These are phyloP conservation scores for Thinopyrum elongatum DNA, from an alignment of 176 grass and related monocot species.

Conservation along the genomic window DNA sequence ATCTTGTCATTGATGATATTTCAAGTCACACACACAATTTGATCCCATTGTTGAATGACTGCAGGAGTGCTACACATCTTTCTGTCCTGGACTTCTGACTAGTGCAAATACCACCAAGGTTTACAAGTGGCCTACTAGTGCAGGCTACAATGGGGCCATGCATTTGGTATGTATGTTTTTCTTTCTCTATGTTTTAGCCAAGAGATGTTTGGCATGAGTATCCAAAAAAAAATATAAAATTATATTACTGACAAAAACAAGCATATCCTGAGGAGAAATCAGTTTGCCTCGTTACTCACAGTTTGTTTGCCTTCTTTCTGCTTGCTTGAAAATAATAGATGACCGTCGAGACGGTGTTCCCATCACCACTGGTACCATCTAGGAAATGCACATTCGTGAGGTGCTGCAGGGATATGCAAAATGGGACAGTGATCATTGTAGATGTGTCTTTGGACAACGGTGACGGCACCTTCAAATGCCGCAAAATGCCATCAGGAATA, in stretches of 20 bases:
- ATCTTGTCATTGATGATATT: neutral
- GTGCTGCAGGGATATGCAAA: slow-evolving; percentile 34
- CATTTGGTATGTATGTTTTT: slow-evolving; percentile 49
- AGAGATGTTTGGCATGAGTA: neutral
- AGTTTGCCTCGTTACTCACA: neutral
- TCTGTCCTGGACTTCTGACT: slow-evolving; percentile 49
- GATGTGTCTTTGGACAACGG: slow-evolving; percentile 52
- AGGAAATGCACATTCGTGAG: slow-evolving; percentile 61
- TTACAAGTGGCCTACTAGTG: slow-evolving; percentile 13
- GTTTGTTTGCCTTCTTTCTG: neutral
- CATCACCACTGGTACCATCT: slow-evolving; percentile 47
- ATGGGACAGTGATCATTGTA: slow-evolving; percentile 32
- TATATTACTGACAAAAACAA: neutral
- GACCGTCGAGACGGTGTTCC: slow-evolving; percentile 36
- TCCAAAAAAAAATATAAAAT: neutral
- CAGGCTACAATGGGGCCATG: slow-evolving; percentile 41
- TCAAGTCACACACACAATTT: slow-evolving; percentile 8
- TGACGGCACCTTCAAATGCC: slow-evolving; percentile 15
- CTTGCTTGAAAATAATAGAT: slow-evolving; percentile 39
- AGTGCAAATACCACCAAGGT: slow-evolving; percentile 19
- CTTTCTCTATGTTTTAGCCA: neutral
- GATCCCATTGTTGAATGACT: slow-evolving; percentile 21
- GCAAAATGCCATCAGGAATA: slow-evolving; percentile 64
- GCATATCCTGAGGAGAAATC: neutral
- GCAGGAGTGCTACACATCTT: slow-evolving; percentile 41